phyloP scores from a whole-genome alignment of 2,329 filamentous ascomycete genomes.

The Cadophora sp. region DNA sequence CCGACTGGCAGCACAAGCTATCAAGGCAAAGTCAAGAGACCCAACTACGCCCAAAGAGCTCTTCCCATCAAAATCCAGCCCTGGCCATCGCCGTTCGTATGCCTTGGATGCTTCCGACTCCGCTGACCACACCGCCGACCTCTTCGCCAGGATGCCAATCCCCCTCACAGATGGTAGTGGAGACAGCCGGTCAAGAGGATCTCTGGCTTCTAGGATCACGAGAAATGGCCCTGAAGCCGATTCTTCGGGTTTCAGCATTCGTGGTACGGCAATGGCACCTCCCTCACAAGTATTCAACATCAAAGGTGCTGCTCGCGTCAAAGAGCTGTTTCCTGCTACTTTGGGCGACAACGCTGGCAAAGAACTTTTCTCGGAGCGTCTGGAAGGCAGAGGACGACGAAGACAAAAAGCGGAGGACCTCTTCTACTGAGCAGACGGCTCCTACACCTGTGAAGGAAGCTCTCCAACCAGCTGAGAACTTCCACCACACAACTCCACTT shows the following conservation, averaged over 20 bases:
- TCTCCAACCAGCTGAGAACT: background rate
- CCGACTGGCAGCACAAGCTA: conserved; percentile 52
- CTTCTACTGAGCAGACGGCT: conserved; percentile 59
- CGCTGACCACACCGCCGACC: conserved; percentile 57
- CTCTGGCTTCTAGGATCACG: conserved; percentile 36
- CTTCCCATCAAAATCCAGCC: conserved; percentile 56
- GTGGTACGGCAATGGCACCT: conserved; percentile 59
- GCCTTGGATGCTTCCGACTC: conserved; percentile 55
- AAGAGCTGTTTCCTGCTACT: conserved; percentile 74
- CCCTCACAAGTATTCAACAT: conserved; percentile 64
- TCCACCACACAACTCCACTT: no score
- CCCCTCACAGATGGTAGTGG: conserved; percentile 54
- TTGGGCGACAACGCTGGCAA: conserved; percentile 68
- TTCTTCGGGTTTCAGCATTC: conserved; percentile 60
- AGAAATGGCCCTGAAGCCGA: conserved; percentile 40
- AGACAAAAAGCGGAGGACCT: conserved; percentile 76
- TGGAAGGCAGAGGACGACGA: conserved; percentile 62
- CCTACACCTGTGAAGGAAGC: background rate
- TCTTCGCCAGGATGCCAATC: conserved; percentile 56
- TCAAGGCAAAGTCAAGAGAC: conserved; percentile 46
- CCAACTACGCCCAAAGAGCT: conserved; percentile 53
- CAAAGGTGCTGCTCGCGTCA: conserved; percentile 67
- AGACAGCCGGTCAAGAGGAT: conserved; percentile 38
- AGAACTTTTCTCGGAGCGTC: conserved; percentile 70
- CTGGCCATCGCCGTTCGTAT: conserved; percentile 54